Base-by-base conservation (phyloP, 768 basidiomycete species). In the Rickenella mellea region DNA sequence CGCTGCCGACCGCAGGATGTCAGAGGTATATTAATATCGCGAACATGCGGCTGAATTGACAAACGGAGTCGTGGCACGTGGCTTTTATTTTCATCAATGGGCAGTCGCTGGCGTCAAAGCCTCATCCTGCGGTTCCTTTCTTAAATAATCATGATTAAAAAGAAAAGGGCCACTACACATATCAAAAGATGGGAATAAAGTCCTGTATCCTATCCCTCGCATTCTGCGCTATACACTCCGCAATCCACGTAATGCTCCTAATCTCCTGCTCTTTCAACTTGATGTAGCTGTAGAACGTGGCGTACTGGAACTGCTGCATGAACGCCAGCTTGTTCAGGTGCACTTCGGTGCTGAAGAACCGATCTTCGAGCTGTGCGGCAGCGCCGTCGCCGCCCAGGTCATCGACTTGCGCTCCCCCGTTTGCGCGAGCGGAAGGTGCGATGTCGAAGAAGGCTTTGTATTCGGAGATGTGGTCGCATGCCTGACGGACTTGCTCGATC, bases 171-270 rank as follows among this genome's bases (percentile, higher is more conserved):
- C n/a, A n/a, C n/a, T n/a, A n/a, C n/a, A n/a, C n/a, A 24, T 1
- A 27, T 78, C 66, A 92, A 59, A 90, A 90, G 48, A 90, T 83
- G 53, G 87, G 82, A 70, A 93, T 91, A 65, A 82, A 92, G 64
- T 94, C 90, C 57, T 90, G 81, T 66, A 98, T 91, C 66, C 94
- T 79, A 55, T 96, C 89, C 63, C 83, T 80, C 32, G 92, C 91
- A 65, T 94, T 83, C 69, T 97, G 94, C 7, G 92, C 92, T 52
- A 98, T 96, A 63, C 94, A 97, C 67, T 98, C 94, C 42, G 91
- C 90, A 63, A 96, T 92, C 89, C 88, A 91, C 22, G 84, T 88
- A 52, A 92, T 54, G 53, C 85, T 89, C 48, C 87, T 70, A 47
- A 90, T 84, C 65, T 92, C 88, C 67, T 89, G 84, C 63, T 91